Evolutionary conservation across 108 stramenopile species (phyloP).

Genomic region (Pinguiococcus pyrenoidosus): DNA sequence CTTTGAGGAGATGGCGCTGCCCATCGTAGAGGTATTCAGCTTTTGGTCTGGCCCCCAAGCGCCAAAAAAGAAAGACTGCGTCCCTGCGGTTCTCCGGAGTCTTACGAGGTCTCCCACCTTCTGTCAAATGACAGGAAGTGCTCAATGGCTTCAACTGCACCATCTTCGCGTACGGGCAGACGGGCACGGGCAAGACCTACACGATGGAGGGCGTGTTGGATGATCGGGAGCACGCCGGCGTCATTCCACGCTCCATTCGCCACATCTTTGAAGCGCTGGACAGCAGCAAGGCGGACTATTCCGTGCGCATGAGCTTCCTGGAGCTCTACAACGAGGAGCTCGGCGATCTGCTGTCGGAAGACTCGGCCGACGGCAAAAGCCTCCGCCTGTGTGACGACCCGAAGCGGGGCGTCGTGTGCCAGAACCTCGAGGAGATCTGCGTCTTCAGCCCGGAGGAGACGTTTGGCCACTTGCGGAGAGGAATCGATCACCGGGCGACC

Average conservation of each 20-base stretch:
- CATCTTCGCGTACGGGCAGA: slow-evolving; percentile 35
- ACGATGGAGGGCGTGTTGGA: slow-evolving; percentile 48
- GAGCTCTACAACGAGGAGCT: slow-evolving; percentile 53
- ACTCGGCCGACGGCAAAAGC: background rate
- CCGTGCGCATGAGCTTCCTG: slow-evolving; percentile 45
- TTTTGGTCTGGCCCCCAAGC: too few species aligned
- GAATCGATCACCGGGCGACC: slow-evolving; percentile 40
- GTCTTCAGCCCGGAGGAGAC: slow-evolving; percentile 28
- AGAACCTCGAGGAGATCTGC: slow-evolving; percentile 42
- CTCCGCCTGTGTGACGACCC: background rate
- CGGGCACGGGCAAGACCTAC: slow-evolving; percentile 39
- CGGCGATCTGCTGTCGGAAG: slow-evolving; percentile 1
- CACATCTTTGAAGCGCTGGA: slow-evolving; percentile 43
- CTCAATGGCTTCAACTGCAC: slow-evolving; percentile 48
- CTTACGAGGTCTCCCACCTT: too few species aligned
- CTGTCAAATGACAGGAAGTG: too few species aligned
- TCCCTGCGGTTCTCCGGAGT: too few species aligned
- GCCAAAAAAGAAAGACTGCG: too few species aligned
- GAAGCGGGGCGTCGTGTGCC: slow-evolving; percentile 29
- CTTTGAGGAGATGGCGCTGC: slow-evolving; percentile 29
- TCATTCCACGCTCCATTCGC: slow-evolving; percentile 42
- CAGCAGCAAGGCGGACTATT: slow-evolving; percentile 34
- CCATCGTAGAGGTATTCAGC: slow-evolving; percentile 51
- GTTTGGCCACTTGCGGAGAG: slow-evolving; percentile 27
- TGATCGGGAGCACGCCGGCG: slow-evolving; percentile 28